Evolutionary conservation across 345 rosid species (phyloP).

Genomic region (Angophora floribunda): DNA sequence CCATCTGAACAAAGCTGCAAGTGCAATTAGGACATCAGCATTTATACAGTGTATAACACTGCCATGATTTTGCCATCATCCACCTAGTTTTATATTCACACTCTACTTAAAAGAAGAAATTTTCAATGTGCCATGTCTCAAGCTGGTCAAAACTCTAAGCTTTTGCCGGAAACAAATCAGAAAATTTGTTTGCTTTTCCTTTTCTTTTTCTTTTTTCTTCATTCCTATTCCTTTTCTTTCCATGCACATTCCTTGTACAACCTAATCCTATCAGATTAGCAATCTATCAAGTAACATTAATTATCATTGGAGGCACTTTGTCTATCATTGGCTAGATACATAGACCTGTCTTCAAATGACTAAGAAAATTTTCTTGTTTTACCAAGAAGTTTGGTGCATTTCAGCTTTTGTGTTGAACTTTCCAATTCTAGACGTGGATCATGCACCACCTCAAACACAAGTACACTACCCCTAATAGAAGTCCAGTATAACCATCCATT

Average conservation of each 20-base stretch:
- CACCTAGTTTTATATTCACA: background rate
- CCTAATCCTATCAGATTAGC: background rate
- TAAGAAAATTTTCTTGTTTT: background rate
- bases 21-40: background rate
- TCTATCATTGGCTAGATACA: background rate
- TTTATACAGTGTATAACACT: background rate
- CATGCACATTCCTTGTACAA: background rate
- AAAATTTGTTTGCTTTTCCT: background rate
- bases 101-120: background rate
- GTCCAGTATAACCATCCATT: background rate
- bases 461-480: background rate
- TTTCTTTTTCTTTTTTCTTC: background rate
- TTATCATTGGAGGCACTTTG: background rate
- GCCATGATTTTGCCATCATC: background rate
- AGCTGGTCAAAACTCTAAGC: background rate
- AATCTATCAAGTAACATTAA: background rate
- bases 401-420: background rate
- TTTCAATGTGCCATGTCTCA: background rate
- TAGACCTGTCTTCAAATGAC: background rate
- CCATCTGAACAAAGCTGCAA: constrained; percentile 66
- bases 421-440: background rate
- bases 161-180: background rate
- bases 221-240: background rate
- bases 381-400: accelerated
- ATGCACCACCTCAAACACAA: background rate